Base-by-base conservation (phyloP, 2,329 filamentous ascomycete genomes). In the Fusarium camptoceras region DNA sequence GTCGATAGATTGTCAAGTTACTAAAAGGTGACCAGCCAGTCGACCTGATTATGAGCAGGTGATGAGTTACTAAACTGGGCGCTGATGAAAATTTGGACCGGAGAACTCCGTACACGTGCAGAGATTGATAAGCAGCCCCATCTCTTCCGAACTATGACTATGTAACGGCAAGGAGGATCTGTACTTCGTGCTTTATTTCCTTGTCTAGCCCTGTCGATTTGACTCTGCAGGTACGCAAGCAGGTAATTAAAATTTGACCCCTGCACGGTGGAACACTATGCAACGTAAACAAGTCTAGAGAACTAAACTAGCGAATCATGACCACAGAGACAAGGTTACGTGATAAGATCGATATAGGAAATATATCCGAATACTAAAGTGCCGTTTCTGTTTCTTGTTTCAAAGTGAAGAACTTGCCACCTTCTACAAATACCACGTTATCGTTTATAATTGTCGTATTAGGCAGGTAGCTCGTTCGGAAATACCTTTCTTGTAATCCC, bases 1-100 rank as follows among this genome's bases (percentile, higher is more conserved):
- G 3, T 37, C 18, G 9, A 37, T 11, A 3, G 2, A 9, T 5
- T 34, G 4, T 34, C 1, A 5, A 10, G 5, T 34, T 18, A 2
- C 0, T n/a, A 34, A 34, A 5, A 34, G 2, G 8, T 1, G 3
- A 18, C 16, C 10, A n/a, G 34, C 5, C 0, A n/a, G 34, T 37
- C 1, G 18, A 37, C 9, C 5, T 7, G 8, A 10, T n/a, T 37
- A n/a, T 37, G 34, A 37, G 18, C 34, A 37, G 34, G 34, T n/a
- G 34, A 37, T 10, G 10, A n/a, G 10, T 37, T 37, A 2, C 34
- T 4, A 11, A 37, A n/a, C 9, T 37, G 18, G 34, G 34, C 2
- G 10, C 7, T 12, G 0, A n/a, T 3, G 2, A 12, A n/a, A n/a
- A 12, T 5, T 4, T 12, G 4, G 4, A 11, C 10, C 34, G 10